Base-by-base conservation (phyloP, 495 filamentous ascomycete genomes). In the Xylaria castorea region DNA sequence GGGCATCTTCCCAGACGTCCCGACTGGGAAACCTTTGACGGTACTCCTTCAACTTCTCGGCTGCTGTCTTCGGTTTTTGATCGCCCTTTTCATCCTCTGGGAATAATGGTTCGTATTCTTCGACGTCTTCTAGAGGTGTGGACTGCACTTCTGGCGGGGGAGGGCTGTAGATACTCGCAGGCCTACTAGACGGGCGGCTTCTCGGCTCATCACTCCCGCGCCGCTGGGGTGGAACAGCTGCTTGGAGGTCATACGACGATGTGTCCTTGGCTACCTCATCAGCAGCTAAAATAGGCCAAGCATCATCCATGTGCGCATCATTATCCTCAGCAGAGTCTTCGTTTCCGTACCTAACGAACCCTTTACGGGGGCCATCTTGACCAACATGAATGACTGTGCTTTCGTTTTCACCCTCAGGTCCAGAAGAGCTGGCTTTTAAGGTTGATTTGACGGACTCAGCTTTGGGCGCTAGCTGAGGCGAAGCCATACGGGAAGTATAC, bases 1-100 rank as follows among this genome's bases (percentile, higher is more conserved):
- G 96, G 0, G 94, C 92, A 81, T 99, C 96, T 80, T 99, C 96
- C 96, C 96, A 99, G 48, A 98, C 89, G 79, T 99, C 96, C 74
- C 92, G 90, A 79, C 94, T 97, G 0, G 96, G 96, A 82, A 99
- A 99, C 60, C 92, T 89, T 62, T 93, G 92, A 78, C 89, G 88
- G 71, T 88, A 51, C 6, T 87, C 84, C 30, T 87, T 84, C 12
- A 89, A 85, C 55, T 86, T 74, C 22, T 90, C 83, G 40, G 87
- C 85, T 74, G 84, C 79, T 32, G 83, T 82, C 30, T 73, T 73
- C 8, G 82, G 80, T 60, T 81, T 81, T 57, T 86, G 84, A 25
- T 89, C 88, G 36, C 66, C 72, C 50, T 91, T 89, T 16, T 93
- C 89, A 44, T 95, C 93, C 38, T 98, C 95, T 3, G 92, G 92